A percentile compares a stretch with the other conserved stretches of the same genome.
These are phyloP conservation scores for Exophiala spinifera DNA, from an alignment of 2,329 filamentous ascomycete species.

Conservation along the genomic window DNA sequence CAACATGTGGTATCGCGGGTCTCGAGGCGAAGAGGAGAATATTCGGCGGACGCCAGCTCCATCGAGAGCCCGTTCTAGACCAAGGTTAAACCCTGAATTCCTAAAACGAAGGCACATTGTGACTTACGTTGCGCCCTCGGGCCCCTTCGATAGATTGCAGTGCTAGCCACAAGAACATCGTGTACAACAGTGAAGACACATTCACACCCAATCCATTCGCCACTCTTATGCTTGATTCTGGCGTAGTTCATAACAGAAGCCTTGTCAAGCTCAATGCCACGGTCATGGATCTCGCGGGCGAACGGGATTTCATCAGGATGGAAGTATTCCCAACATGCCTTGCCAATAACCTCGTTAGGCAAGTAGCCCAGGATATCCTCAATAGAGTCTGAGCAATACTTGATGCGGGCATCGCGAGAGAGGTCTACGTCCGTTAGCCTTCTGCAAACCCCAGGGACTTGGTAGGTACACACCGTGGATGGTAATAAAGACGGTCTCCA, in stretches of 20 bases:
- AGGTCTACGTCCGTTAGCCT: conserved; percentile 56
- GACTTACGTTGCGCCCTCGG: conserved; percentile 70
- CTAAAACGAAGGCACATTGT: neutral
- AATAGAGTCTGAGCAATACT: conserved; percentile 81
- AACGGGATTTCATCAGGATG: conserved; percentile 76
- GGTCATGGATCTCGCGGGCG: conserved; percentile 68
- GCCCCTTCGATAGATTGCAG: conserved; percentile 69
- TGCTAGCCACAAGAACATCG: conserved; percentile 81
- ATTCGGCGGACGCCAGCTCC: conserved; percentile 74
- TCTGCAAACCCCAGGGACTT: conserved; percentile 8
- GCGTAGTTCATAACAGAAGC: conserved; percentile 81
- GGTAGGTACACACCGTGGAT: conserved; percentile 68
- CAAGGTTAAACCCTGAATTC: conserved; percentile 20
- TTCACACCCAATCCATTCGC: conserved; percentile 75
- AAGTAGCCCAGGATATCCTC: conserved; percentile 77
- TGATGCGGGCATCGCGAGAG: conserved; percentile 69
- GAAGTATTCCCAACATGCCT: conserved; percentile 81
- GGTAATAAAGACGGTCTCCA: conserved; percentile 88
- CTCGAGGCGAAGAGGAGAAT: conserved; percentile 76
- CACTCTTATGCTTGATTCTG: conserved; percentile 64
- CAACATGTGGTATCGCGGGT: conserved; percentile 86
- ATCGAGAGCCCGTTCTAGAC: conserved; percentile 68
- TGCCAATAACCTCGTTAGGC: conserved; percentile 70
- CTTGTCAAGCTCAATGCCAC: conserved; percentile 74
- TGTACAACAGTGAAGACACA: conserved; percentile 88